Evolutionary conservation across 192 early-diverging fungal species (phyloP).

Genomic region (Podila horticola): DNA sequence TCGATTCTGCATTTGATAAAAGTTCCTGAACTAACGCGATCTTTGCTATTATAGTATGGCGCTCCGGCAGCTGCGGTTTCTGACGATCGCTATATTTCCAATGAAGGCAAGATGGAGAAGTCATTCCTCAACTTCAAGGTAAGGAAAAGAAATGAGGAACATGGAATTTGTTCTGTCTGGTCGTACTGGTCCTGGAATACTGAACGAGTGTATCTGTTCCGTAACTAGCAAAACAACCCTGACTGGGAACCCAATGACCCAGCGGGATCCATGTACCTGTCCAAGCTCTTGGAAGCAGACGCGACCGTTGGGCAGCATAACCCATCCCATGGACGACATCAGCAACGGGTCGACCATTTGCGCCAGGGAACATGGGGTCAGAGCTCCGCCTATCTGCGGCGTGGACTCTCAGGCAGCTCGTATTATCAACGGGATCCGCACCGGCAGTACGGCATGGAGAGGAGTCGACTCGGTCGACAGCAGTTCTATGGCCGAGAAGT

Average conservation of each 20-base stretch:
- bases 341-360: slow-evolving; percentile 13
- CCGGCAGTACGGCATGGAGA: slow-evolving; percentile 24
- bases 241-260: slow-evolving; percentile 90
- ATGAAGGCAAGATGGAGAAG: slow-evolving; percentile 98
- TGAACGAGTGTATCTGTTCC: neutral
- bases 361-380: slow-evolving; percentile 7
- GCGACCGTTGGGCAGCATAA: slow-evolving; percentile 3
- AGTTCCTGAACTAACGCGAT: neutral
- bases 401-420: slow-evolving; percentile 12
- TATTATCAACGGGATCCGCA: slow-evolving; percentile 17
- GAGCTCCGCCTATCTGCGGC: slow-evolving; percentile 21
- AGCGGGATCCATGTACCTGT: slow-evolving; percentile 83
- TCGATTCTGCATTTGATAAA: neutral
- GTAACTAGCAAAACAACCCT: slow-evolving; percentile 81
- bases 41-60: slow-evolving; percentile 64
- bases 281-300: slow-evolving; percentile 64
- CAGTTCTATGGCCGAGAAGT: neutral
- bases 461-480: slow-evolving; percentile 15
- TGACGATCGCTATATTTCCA: slow-evolving; percentile 73
- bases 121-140: slow-evolving; percentile 97
- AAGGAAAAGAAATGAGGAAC: neutral
- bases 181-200: neutral
- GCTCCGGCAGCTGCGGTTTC: slow-evolving; percentile 67
- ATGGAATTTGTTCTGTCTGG: neutral
- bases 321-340: neutral